phyloP scores from a whole-genome alignment of 163 green algal species.

The Scenedesmus sp. region DNA sequence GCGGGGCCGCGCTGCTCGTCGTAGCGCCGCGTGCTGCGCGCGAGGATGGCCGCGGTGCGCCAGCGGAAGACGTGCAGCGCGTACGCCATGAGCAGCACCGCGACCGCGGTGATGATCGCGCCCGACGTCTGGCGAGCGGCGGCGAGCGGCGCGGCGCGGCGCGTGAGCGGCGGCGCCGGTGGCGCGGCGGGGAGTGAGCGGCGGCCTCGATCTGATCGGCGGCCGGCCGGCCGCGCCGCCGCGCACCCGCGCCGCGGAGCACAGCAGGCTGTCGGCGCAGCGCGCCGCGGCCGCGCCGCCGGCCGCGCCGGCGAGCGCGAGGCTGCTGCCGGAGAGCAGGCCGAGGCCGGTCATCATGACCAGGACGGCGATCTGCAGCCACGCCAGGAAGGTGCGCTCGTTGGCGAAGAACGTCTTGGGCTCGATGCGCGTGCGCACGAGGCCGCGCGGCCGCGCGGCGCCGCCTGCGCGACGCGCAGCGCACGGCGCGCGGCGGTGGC shows the following conservation, averaged over 20 bases:
- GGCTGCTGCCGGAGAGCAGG: conserved; percentile 44
- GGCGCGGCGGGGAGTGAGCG: neutral
- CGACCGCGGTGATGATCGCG: conserved; percentile 77
- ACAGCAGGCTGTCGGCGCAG: conserved; percentile 18
- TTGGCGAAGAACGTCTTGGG: conserved; percentile 93
- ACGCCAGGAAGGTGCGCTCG: conserved; percentile 88
- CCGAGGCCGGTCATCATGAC: conserved; percentile 57
- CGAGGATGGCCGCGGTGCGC: conserved; percentile 77
- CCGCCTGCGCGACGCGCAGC: no score
- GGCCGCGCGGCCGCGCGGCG: conserved; percentile 12
- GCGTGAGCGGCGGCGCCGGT: neutral
- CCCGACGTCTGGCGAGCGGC: conserved; percentile 72
- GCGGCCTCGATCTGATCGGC: neutral
- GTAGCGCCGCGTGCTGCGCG: conserved; percentile 58
- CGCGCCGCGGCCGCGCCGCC: neutral
- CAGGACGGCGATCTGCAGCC: conserved; percentile 46
- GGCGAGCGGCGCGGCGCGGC: neutral
- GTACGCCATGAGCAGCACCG: conserved; percentile 78
- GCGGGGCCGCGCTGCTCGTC: conserved; percentile 86
- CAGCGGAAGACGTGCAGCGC: conserved; percentile 82
- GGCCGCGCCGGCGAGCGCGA: neutral
- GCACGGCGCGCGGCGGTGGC: no score
- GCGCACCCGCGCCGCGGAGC: conserved; percentile 31
- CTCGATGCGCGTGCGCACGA: conserved; percentile 80
- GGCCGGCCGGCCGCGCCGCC: no score